Evolutionary conservation across 2,329 filamentous ascomycete genomes (phyloP), one percentile per base, ranked within the genome.

Genomic region (Trichoderma aggressivum): DNA sequence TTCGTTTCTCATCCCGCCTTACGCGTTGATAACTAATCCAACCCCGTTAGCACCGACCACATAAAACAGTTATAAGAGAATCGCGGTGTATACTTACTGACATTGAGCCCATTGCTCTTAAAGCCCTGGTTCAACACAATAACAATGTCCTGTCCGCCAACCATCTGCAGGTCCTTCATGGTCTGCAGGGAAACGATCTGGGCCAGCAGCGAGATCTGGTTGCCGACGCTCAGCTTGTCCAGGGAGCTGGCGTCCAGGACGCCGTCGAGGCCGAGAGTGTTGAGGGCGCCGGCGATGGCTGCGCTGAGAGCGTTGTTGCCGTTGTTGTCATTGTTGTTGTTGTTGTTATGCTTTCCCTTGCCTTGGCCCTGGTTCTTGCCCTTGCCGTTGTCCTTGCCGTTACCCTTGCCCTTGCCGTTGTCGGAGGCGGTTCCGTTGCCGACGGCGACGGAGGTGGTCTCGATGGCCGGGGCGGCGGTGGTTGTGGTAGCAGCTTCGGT

Each of bases 141-240:
- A 10, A 77, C 28, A 26, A 78, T 36, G 58, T 79, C 73, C n/a
- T 73, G 53, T 6, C 71, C 72, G 62, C 61, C 69, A 62, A 79
- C 66, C 56, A 79, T 62, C 26, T 75, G 72, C 21, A 79, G 69
- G 14, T 74, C 71, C 66, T 73, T 72, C 24, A 79, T 74, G 60
- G 74, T 74, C 50, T 76, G 75, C 59, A 79, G 74, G 63, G 77
- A 74, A 72, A 77, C 74, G 14, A 78, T 72, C 69, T 78, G 77
- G 6, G 73, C 71, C 61, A 79, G 64, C 26, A 78, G 72, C n/a
- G 73, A 60, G 34, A 79, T 58, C 63, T 77, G 73, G 67, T 78
- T 71, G 74, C 75, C 75, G 26, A 80, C 64, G 70, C 76, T 75
- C 58, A 81, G 77, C 68, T 70, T 58, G 72, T 74, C 72, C 62